These are phyloP conservation scores for Fusarium praegraminearum DNA, from an alignment of 2,329 filamentous ascomycete species.

Conservation along the genomic window DNA sequence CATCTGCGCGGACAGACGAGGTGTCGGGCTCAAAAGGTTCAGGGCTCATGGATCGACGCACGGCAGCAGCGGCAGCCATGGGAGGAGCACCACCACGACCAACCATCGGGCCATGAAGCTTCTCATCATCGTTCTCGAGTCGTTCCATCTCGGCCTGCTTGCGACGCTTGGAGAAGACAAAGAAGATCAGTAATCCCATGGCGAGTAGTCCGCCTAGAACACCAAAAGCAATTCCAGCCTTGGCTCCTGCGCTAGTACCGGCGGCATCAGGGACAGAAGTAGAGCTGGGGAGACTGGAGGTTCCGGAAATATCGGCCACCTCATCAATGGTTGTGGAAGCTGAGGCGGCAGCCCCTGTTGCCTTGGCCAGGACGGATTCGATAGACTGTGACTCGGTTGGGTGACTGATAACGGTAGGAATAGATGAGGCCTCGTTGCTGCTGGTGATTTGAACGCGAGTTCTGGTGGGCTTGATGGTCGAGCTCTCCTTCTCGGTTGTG, in stretches of 20 bases:
- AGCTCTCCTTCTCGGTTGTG: constrained; percentile 14
- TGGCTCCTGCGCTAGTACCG: constrained; percentile 58
- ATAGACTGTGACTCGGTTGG: constrained; percentile 46
- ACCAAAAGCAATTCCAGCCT: constrained; percentile 88
- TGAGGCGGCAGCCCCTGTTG: constrained; percentile 36
- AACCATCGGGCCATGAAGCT: constrained; percentile 60
- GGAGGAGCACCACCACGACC: constrained; percentile 45
- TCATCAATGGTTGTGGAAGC: constrained; percentile 32
- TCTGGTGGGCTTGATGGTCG: constrained; percentile 40
- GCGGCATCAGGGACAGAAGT: constrained; percentile 40
- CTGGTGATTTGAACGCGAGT: constrained; percentile 30
- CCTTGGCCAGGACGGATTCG: constrained; percentile 50
- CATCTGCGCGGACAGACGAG: constrained; percentile 53
- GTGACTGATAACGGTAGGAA: constrained; percentile 47
- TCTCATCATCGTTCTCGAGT: constrained; percentile 73
- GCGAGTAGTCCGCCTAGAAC: constrained; percentile 77
- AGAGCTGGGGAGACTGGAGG: constrained; percentile 37
- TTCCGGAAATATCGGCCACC: constrained; percentile 30
- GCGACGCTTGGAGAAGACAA: constrained; percentile 77
- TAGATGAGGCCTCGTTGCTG: constrained; percentile 33
- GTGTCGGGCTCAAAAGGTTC: constrained; percentile 26
- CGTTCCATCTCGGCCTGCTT: constrained; percentile 68
- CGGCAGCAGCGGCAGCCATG: constrained; percentile 17
- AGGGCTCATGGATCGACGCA: constrained; percentile 30
- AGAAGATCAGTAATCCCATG: constrained; percentile 75